A percentile compares a stretch with the other conserved stretches of the same genome.
Evolutionary conservation across 176 grass and related monocot species (phyloP).

Genomic region (Oryza coarctata): DNA sequence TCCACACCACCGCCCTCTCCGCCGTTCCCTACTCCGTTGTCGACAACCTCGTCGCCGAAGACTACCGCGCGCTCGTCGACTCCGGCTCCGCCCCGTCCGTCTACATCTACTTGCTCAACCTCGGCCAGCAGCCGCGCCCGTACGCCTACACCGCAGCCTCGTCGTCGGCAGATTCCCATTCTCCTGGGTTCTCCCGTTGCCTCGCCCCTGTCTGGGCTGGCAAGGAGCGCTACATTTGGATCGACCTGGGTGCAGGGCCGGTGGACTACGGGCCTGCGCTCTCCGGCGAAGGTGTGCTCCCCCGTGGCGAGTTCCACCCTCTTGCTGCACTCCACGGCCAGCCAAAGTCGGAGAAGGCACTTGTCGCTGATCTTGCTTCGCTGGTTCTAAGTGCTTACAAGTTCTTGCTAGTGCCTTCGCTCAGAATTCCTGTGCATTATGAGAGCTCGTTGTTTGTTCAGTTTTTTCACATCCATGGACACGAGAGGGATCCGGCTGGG

Average conservation of each 20-base stretch:
- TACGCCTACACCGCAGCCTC: conserved; percentile 75
- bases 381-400: conserved; percentile 77
- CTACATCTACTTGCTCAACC: conserved; percentile 87
- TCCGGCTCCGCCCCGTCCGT: conserved; percentile 51
- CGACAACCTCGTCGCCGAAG: conserved; percentile 58
- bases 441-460: conserved; percentile 72
- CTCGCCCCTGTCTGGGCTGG: conserved; percentile 77
- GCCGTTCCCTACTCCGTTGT: conserved; percentile 74
- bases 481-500: conserved; percentile 52
- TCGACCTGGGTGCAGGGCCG: conserved; percentile 79
- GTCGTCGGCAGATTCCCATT: conserved; percentile 38
- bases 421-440: conserved; percentile 84
- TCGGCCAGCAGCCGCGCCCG: conserved; percentile 54
- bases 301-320: conserved; percentile 93
- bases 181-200: conserved; percentile 68
- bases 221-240: conserved; percentile 94
- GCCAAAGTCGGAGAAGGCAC: conserved; percentile 64
- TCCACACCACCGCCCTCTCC: conserved; percentile 57
- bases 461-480: conserved; percentile 84
- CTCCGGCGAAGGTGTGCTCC: conserved; percentile 84
- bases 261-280: conserved; percentile 84
- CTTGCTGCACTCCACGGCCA: conserved; percentile 77
- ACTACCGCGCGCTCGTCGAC: conserved; percentile 49
- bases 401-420: conserved; percentile 67
- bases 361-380: conserved; percentile 68